phyloP scores from a whole-genome alignment of 495 filamentous ascomycete genomes.

The Tuber aestivum region DNA sequence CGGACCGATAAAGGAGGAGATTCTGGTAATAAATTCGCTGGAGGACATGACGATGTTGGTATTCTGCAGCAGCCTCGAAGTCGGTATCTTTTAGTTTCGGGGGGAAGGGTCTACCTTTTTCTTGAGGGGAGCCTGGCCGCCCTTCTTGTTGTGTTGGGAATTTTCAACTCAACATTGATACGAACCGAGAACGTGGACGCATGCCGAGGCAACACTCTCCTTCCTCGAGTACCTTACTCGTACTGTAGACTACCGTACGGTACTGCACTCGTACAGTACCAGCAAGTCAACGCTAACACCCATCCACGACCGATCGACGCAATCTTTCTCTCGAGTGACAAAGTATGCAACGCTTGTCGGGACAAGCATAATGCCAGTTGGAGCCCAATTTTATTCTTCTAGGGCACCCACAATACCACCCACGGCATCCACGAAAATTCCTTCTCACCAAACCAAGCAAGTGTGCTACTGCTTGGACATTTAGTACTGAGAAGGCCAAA shows the following conservation, averaged over 20 bases:
- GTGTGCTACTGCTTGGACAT: neutral
- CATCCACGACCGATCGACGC: too few relatives aligned
- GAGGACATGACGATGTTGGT: slow-evolving; percentile 17
- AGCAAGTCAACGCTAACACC: too few relatives aligned
- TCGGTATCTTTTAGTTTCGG: neutral
- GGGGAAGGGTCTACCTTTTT: neutral
- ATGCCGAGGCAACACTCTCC: neutral
- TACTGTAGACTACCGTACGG: too few relatives aligned
- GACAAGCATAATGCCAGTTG: neutral
- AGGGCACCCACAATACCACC: neutral
- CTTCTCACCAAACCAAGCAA: neutral
- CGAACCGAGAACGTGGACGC: neutral
- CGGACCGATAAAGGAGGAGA: slow-evolving; percentile 27
- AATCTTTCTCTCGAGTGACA: neutral
- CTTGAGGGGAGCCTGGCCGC: neutral
- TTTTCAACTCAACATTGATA: neutral
- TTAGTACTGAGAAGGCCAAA: neutral
- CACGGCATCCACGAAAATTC: neutral
- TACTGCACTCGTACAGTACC: neutral
- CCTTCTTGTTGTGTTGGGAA: neutral
- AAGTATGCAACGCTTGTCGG: neutral
- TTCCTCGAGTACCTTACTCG: too few relatives aligned
- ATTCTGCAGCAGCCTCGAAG: neutral
- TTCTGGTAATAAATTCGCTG: slow-evolving; percentile 18
- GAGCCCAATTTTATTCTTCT: neutral